Conservation (phyloP, 2,329 filamentous ascomycete species). For the Golovinomyces cichoracearum region DNA sequence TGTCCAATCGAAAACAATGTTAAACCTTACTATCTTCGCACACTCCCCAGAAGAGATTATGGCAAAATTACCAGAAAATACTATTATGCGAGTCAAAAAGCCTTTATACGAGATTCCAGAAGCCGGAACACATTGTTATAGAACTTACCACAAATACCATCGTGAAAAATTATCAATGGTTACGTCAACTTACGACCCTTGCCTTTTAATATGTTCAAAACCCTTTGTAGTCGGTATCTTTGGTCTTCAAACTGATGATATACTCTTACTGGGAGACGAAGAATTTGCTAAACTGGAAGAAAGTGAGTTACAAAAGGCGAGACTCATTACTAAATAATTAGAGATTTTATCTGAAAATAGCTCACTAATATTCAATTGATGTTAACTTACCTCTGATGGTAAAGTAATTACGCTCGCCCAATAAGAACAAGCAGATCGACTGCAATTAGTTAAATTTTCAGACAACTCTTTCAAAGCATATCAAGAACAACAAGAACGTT, state of each 20-base stretch:
- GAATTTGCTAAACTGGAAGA: neutral
- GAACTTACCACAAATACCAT: neutral
- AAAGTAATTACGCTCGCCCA: too few species aligned
- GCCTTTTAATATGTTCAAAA: neutral
- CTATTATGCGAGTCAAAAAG: neutral
- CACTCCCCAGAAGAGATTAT: neutral
- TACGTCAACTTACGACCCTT: neutral
- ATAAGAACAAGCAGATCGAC: too few species aligned
- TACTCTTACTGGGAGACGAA: neutral
- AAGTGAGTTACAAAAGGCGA: neutral
- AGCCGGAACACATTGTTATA: neutral
- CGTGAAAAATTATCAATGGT: neutral
- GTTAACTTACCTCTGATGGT: too few species aligned
- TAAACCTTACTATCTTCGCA: neutral
- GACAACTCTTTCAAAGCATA: too few species aligned
- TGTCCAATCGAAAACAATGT: neutral
- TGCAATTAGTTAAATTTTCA: too few species aligned
- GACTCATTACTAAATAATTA: too few species aligned
- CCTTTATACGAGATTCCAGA: neutral
- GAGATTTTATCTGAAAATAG: too few species aligned
- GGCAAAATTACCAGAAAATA: neutral
- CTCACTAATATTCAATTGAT: too few species aligned
- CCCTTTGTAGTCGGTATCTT: neutral
- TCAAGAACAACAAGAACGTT: too few species aligned
- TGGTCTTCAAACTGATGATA: slow-evolving; percentile 3